Conservation (phyloP, 2,329 filamentous ascomycete species). For the Emergomyces orientalis region DNA sequence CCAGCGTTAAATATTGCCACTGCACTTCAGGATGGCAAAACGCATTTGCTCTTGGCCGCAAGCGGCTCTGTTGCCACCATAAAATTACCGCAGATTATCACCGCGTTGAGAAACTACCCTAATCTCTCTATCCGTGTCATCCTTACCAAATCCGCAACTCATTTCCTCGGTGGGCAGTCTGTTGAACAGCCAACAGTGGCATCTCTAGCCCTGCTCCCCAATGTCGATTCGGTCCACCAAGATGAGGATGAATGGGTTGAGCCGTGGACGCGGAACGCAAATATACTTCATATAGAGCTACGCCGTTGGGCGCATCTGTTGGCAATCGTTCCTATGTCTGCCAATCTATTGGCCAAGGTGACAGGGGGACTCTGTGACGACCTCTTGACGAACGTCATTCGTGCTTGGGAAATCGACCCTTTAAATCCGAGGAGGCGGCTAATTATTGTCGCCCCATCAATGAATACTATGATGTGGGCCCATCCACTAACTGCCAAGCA, state of each 20-base stretch:
- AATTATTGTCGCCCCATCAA: conserved; percentile 65
- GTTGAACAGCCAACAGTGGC: conserved; percentile 64
- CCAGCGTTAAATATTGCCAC: conserved; percentile 7
- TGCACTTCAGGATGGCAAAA: conserved; percentile 13
- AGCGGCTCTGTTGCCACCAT: conserved; percentile 79
- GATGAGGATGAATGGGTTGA: conserved; percentile 79
- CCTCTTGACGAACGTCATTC: conserved; percentile 60
- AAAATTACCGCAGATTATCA: conserved; percentile 62
- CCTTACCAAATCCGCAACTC: conserved; percentile 61
- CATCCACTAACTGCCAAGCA: conserved; percentile 70
- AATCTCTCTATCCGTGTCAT: conserved; percentile 74
- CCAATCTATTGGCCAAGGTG: conserved; percentile 81
- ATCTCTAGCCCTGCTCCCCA: conserved; percentile 50
- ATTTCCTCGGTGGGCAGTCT: conserved; percentile 69
- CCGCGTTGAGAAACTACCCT: conserved; percentile 28
- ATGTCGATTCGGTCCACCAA: conserved; percentile 70
- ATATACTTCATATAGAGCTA: conserved; percentile 84
- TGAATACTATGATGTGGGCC: conserved; percentile 82
- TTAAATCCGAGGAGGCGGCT: conserved; percentile 38
- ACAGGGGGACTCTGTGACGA: conserved; percentile 68
- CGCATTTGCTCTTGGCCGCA: conserved; percentile 46
- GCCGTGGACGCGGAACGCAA: conserved; percentile 68
- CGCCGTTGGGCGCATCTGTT: conserved; percentile 73
- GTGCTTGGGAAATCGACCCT: conserved; percentile 73
- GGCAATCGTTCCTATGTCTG: conserved; percentile 69